Evolutionary conservation across 176 grass and related monocot genomes (phyloP).

Genomic region (Oryza glumipatula): DNA sequence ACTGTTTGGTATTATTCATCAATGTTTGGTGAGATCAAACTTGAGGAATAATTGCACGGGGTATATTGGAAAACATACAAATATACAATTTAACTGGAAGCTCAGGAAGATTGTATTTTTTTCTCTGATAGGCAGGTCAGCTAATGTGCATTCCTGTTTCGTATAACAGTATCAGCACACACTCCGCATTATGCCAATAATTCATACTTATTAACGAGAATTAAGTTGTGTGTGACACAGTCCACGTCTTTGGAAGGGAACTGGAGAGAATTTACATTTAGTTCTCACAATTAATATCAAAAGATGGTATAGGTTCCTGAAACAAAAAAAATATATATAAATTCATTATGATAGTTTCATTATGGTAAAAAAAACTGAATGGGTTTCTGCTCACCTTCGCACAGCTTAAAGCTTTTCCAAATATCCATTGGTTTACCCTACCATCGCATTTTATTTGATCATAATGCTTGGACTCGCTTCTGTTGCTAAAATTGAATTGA

Average conservation of each 20-base stretch:
- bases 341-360: background rate
- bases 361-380: conserved; percentile 20
- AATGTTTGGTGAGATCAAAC: background rate
- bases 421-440: conserved; percentile 17
- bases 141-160: conserved; percentile 16
- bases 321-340: background rate
- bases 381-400: background rate
- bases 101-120: background rate
- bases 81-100: conserved; percentile 1
- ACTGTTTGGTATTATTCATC: background rate
- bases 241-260: background rate
- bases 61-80: conserved; percentile 1
- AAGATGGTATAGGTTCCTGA: conserved; percentile 2
- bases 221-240: background rate
- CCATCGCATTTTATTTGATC: background rate
- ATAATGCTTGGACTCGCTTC: conserved; percentile 25
- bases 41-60: background rate
- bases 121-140: background rate
- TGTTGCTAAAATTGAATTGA: background rate
- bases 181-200: background rate
- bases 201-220: background rate
- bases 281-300: background rate
- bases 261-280: conserved; percentile 9
- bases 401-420: background rate
- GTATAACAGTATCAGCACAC: conserved; percentile 13